Evolutionary conservation across 192 early-diverging fungal genomes (phyloP).

Genomic region (Mortierella antarctica): DNA sequence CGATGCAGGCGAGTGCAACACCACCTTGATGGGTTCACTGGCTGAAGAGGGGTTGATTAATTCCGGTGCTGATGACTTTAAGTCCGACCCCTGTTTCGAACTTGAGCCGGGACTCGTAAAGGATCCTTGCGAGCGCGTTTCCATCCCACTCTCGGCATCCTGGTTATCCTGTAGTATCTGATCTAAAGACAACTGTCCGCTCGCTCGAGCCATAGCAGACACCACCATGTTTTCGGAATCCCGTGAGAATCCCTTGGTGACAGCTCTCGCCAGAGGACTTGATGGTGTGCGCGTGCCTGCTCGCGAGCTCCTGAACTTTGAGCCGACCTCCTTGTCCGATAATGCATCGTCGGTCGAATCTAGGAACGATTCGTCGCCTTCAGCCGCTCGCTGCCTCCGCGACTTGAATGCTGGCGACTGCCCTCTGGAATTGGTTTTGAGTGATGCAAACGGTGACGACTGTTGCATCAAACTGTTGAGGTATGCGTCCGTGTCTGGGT

Average conservation of each 20-base stretch:
- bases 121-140: neutral
- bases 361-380: constrained; percentile 39
- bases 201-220: neutral
- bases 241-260: constrained; percentile 16
- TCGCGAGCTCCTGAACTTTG: constrained; percentile 29
- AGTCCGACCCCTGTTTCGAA: no score
- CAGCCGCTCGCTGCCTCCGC: constrained; percentile 19
- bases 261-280: constrained; percentile 37
- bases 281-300: constrained; percentile 35
- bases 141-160: neutral
- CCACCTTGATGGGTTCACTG: neutral
- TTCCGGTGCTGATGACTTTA: no score
- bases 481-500: constrained; percentile 40
- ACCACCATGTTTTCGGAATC: constrained; percentile 6
- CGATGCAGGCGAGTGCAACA: neutral
- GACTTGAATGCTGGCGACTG: constrained; percentile 45
- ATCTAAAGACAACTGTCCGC: constrained; percentile 22
- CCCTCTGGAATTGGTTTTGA: constrained; percentile 33
- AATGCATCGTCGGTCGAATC: constrained; percentile 40
- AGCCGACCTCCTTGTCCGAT: constrained; percentile 34
- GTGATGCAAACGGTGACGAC: constrained; percentile 30
- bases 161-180: constrained; percentile 21
- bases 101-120: no score
- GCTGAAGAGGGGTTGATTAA: no score
- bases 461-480: constrained; percentile 45